Evolutionary conservation across 805 yeast species (phyloP), one percentile per base, ranked within the genome.

Genomic region (Candida fluviatilis): DNA sequence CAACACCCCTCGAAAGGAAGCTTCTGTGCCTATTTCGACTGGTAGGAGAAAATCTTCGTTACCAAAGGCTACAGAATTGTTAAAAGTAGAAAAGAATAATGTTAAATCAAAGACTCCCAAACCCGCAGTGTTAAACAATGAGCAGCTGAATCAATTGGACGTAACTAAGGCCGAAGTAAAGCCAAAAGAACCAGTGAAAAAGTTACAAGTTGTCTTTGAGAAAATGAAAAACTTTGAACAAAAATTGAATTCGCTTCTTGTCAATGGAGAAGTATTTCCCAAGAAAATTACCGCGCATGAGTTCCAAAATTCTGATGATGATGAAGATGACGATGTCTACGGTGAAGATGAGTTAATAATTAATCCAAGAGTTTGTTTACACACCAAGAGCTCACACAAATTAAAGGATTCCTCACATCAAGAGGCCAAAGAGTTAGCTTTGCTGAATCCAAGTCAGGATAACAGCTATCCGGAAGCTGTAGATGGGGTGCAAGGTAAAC

Each of bases 221-320:
- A 55, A 55, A 31, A 43, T 58, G 48, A 51, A 49, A 28, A 45
- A 40, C 18, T 48, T 58, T 18, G 60, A 58, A 31, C 21, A 28
- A 3, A 44, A 47, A 32, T 39, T 52, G 24, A 39, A 33, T 24
- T 25, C 44, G 11, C 28, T 43, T n/a, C 10, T 40, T 5, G 25
- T 18, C n/a, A 34, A 37, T 11, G 33, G 34, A 6, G 34, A 32
- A 15, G 26, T 18, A 8, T 18, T 30, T 19, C 37, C 33, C 17
- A 33, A 26, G 17, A 38, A 38, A n/a, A 32, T 17, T 18, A 27
- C n/a, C 5, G 18, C 10, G 5, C n/a, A n/a, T n/a, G n/a, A n/a
- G n/a, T n/a, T n/a, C n/a, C 32, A 31, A 25, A 31, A 19, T 13
- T 17, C 25, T 23, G 23, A 38, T n/a, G 10, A 25, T 10, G 28